Percentiles rank a stretch among this genome's conserved stretches.
These are phyloP conservation scores for Volutella citrinella DNA, from an alignment of 2,329 filamentous ascomycete genomes.

Conservation along the genomic window DNA sequence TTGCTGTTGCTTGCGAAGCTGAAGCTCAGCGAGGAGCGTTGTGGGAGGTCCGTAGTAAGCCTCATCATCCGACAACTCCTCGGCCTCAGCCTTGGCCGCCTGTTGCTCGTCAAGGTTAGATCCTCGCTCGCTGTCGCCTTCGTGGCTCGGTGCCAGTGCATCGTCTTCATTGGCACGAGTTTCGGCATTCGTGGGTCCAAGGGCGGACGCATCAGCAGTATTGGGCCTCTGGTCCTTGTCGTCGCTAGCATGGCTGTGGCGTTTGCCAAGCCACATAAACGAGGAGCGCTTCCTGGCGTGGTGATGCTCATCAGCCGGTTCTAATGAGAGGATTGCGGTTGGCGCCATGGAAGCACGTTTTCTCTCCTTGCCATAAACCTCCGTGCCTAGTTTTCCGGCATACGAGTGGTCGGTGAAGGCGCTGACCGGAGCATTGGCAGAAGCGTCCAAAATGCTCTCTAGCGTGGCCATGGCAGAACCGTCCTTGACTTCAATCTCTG, in stretches of 20 bases:
- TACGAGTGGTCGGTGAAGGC: slow-evolving; percentile 90
- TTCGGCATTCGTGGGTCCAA: slow-evolving; percentile 26
- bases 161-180: slow-evolving; percentile 19
- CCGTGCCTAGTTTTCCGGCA: slow-evolving; percentile 69
- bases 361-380: slow-evolving; percentile 67
- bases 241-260: slow-evolving; percentile 29
- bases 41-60: slow-evolving; percentile 72
- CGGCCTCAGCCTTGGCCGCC: slow-evolving; percentile 42
- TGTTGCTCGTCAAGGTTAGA: slow-evolving; percentile 28
- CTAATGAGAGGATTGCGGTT: slow-evolving; percentile 20
- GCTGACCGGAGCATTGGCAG: slow-evolving; percentile 79
- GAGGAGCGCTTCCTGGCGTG: slow-evolving; percentile 46
- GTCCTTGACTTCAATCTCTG: slow-evolving; percentile 59
- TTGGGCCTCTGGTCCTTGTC: slow-evolving; percentile 27
- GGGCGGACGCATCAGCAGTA: slow-evolving; percentile 13
- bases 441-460: slow-evolving; percentile 88
- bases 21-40: slow-evolving; percentile 87
- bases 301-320: slow-evolving; percentile 21
- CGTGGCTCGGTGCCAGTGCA: slow-evolving; percentile 21
- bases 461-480: slow-evolving; percentile 86
- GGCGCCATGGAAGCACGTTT: slow-evolving; percentile 41
- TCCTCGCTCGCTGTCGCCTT: slow-evolving; percentile 24
- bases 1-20: slow-evolving; percentile 85
- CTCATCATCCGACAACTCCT: slow-evolving; percentile 46
- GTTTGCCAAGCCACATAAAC: slow-evolving; percentile 46